Evolutionary conservation across 345 rosid species (phyloP), one percentile per base, ranked within the genome.

Genomic region (Brassica juncea): DNA sequence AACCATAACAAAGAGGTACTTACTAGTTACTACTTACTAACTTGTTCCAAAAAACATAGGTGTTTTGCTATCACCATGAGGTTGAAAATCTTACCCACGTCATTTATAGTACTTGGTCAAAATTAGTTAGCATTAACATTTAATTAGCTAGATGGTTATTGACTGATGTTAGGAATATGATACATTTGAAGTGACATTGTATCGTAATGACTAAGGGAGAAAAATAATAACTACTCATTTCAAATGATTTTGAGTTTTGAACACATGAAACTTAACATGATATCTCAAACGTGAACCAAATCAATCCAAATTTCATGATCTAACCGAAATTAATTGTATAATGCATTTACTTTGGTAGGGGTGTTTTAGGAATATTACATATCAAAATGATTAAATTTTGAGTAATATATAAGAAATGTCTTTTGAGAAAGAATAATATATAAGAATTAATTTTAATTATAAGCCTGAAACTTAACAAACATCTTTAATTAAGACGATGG

Each of bases 1-100:
- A 93, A 87, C 73, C 87, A 84, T 72, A 84, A 84, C 80, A 63
- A 89, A 85, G 97, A 93, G 93, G 98, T 93, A 82, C 35, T 68
- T 57, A 31, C 23, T 16, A 27, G 10, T 37, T 37, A 37, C 23
- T 16, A 31, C 42, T 35, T 39, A 42, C 49, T 42, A 12, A 15
- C 2, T 61, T 66, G 42, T 61, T 37, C 19, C 44, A 35, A 9
- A 23, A 39, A 39, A 52, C 61, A 30, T 2, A 8, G 21, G 27
- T 59, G 3, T 34, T 49, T 32, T 55, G 2, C 61, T 70, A 58
- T 39, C 28, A 54, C n/a, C 8, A 27, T 80, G 49, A 60, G 39
- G n/a, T 59, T 58, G 34, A 47, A 60, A 39, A 28, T 35, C 12
- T 60, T 11, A 2, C 60, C 25, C 44, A 42, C 66, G 21, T 5